A percentile compares a stretch with the other conserved stretches of the same genome.
Evolutionary conservation across 2,329 filamentous ascomycete genomes (phyloP).

Genomic region (Massarina eburnea): DNA sequence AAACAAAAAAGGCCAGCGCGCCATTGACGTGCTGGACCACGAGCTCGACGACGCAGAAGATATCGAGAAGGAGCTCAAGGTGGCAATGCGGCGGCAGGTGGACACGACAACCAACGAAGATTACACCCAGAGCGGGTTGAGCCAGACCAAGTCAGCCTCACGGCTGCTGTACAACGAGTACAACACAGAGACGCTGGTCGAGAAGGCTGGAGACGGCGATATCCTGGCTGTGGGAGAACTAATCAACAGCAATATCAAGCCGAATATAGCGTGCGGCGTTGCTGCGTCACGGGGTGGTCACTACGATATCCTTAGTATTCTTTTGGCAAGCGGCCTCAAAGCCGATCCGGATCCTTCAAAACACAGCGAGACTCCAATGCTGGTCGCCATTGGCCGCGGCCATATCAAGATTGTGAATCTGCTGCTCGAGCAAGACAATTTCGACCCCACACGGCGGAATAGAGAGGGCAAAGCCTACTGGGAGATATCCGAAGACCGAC

Average conservation of each 20-base stretch:
- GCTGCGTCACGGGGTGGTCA: constrained; percentile 91
- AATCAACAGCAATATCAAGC: constrained; percentile 53
- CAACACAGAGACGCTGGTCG: constrained; percentile 51
- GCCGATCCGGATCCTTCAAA: constrained; percentile 67
- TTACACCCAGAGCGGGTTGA: constrained; percentile 21
- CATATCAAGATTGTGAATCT: constrained; percentile 84
- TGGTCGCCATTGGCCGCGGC: constrained; percentile 86
- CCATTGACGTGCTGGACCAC: constrained; percentile 77
- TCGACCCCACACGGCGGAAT: constrained; percentile 76
- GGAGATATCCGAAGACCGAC: constrained; percentile 80
- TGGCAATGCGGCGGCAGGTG: constrained; percentile 52
- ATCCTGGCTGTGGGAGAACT: constrained; percentile 52
- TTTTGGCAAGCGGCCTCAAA: constrained; percentile 52
- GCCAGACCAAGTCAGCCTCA: constrained; percentile 42
- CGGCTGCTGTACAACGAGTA: constrained; percentile 53
- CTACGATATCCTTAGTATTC: constrained; percentile 78
- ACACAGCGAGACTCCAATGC: constrained; percentile 86
- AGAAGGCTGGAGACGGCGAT: constrained; percentile 53
- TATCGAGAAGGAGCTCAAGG: constrained; percentile 73
- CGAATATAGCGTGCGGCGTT: constrained; percentile 83
- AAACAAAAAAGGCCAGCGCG: constrained; percentile 90
- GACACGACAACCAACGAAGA: constrained; percentile 56
- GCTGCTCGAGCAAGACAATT: constrained; percentile 73
- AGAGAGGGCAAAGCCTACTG: constrained; percentile 80
- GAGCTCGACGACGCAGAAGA: constrained; percentile 77